Evolutionary conservation across 495 filamentous ascomycete species (phyloP).

Genomic region (Tuber indicum): DNA sequence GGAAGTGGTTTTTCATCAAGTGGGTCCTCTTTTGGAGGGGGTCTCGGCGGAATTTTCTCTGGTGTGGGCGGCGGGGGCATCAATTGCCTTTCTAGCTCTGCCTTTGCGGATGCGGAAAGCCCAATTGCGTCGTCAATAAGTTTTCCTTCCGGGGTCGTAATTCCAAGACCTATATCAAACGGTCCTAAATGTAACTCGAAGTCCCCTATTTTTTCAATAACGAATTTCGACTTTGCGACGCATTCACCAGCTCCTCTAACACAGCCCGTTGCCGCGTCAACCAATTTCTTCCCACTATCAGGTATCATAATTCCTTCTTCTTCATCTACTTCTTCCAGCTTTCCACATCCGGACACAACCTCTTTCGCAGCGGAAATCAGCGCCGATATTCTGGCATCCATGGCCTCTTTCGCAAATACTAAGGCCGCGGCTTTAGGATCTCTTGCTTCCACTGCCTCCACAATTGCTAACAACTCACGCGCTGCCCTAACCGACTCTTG

Average conservation of each 20-base stretch:
- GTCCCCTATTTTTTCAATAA: slow-evolving; percentile 87
- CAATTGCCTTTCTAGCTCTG: slow-evolving; percentile 27
- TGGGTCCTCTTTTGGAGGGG: slow-evolving; percentile 37
- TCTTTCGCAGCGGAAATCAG: slow-evolving; percentile 74
- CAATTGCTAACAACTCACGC: slow-evolving; percentile 63
- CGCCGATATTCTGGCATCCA: slow-evolving; percentile 73
- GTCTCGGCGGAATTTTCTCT: slow-evolving; percentile 39
- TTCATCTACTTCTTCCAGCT: slow-evolving; percentile 47
- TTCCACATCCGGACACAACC: slow-evolving; percentile 57
- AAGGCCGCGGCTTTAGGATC: slow-evolving; percentile 61
- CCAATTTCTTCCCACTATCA: slow-evolving; percentile 68
- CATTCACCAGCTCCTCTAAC: slow-evolving; percentile 88
- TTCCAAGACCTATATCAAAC: slow-evolving; percentile 31
- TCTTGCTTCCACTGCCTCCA: slow-evolving; percentile 78
- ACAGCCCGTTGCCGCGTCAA: slow-evolving; percentile 78
- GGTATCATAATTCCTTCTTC: slow-evolving; percentile 59
- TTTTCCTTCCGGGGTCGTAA: slow-evolving; percentile 20
- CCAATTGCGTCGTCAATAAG: slow-evolving; percentile 15
- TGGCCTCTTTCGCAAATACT: slow-evolving; percentile 62
- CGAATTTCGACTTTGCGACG: slow-evolving; percentile 71
- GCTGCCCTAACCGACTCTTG: slow-evolving; percentile 78
- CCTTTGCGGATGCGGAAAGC: slow-evolving; percentile 23
- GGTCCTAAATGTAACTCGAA: slow-evolving; percentile 64
- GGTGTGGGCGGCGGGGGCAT: slow-evolving; percentile 42
- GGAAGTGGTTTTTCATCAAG: slow-evolving; percentile 32